Percentiles rank a stretch among this genome's conserved stretches.
These are phyloP conservation scores for Phytopythium aichiense DNA, from an alignment of 352 stramenopile genomes.

Conservation along the genomic window DNA sequence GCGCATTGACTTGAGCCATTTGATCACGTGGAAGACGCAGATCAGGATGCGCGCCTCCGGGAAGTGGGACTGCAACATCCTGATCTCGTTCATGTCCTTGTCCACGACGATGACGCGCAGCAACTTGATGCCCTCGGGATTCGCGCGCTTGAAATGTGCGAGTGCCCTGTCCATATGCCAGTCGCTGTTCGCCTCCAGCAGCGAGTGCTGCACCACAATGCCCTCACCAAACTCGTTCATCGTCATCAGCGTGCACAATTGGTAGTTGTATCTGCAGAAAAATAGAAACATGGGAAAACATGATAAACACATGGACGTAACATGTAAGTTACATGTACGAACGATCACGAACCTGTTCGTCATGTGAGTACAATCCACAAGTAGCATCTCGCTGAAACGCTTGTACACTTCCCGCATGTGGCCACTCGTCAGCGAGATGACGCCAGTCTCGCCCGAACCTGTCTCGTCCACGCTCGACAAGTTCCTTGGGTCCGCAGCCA, in stretches of 20 bases:
- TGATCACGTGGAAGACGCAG: constrained; percentile 23
- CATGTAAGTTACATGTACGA: constrained; percentile 7
- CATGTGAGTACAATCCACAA: constrained; percentile 19
- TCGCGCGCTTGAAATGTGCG: constrained; percentile 14
- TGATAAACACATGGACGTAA: constrained; percentile 2
- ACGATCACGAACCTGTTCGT: constrained; percentile 9
- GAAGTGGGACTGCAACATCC: constrained; percentile 12
- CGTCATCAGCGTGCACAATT: constrained; percentile 16
- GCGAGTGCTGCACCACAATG: constrained; percentile 11
- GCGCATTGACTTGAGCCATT: constrained; percentile 10
- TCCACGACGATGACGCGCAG: constrained; percentile 20
- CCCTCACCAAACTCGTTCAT: constrained; percentile 18
- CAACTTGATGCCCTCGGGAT: constrained; percentile 8
- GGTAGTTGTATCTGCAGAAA: constrained; percentile 19
- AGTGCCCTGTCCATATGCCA: constrained; percentile 16
- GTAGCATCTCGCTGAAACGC: constrained; percentile 11
- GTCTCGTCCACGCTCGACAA: constrained; percentile 7
- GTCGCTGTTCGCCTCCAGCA: constrained; percentile 15
- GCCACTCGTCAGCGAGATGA: constrained; percentile 6
- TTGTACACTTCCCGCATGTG: constrained; percentile 10
- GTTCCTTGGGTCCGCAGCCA: not conserved
- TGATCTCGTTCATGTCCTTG: constrained; percentile 27
- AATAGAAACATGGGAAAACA: not conserved
- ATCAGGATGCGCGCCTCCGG: constrained; percentile 12
- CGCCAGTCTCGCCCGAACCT: not conserved